A percentile compares a stretch with the other conserved stretches of the same genome.
Conservation (phyloP, 345 rosid genomes). For the Bruguiera parviflora region DNA sequence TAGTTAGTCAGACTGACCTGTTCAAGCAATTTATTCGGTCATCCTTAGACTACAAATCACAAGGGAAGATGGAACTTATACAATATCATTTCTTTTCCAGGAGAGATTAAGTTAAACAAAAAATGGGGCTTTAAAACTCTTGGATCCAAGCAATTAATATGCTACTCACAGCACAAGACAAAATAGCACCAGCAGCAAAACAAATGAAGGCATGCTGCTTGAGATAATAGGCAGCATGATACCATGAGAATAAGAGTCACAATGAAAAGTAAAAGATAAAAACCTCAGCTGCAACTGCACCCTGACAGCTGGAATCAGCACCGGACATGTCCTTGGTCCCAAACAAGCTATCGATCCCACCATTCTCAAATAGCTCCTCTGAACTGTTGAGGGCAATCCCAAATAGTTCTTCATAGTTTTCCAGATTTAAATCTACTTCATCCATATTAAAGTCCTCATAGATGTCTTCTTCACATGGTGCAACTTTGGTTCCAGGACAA, state of each 20-base stretch:
- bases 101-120: not conserved
- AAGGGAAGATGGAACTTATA: not conserved
- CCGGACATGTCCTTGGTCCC: slow-evolving; percentile 50
- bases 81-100: not conserved
- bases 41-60: not conserved
- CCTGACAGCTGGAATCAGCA: slow-evolving; percentile 54
- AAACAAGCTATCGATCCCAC: slow-evolving; percentile 86
- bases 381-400: slow-evolving; percentile 72
- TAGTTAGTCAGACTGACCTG: not conserved
- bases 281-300: slow-evolving; percentile 65
- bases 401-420: slow-evolving; percentile 94
- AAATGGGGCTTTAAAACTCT: not conserved
- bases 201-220: slow-evolving; percentile 2
- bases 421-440: slow-evolving; percentile 78
- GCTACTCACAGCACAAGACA: not conserved
- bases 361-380: slow-evolving; percentile 75
- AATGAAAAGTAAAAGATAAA: slow-evolving; percentile 12
- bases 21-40: not conserved
- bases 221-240: slow-evolving; percentile 18
- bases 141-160: not conserved
- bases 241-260: not conserved
- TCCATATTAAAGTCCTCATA: slow-evolving; percentile 67
- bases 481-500: slow-evolving; percentile 39
- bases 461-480: slow-evolving; percentile 50
- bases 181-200: not conserved